These are phyloP conservation scores for Thoreauomyces humboldtii DNA, from an alignment of 192 early-diverging fungal species.

Conservation along the genomic window DNA sequence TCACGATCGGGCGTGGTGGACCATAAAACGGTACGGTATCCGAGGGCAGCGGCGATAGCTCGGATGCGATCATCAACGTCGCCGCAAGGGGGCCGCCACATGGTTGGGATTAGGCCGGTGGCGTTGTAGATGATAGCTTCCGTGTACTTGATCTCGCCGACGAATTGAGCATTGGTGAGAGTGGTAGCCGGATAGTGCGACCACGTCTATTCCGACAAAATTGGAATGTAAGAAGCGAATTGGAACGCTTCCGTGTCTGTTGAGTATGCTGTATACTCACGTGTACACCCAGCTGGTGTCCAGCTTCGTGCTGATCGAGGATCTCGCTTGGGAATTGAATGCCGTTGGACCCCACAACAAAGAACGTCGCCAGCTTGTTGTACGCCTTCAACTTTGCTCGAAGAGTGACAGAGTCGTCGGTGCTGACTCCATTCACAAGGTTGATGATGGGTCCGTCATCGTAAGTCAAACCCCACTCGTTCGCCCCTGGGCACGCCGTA, in stretches of 20 bases:
- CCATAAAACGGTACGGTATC: slow-evolving; percentile 39
- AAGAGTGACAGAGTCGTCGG: slow-evolving; percentile 1
- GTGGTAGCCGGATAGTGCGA: slow-evolving; percentile 58
- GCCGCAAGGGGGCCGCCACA: slow-evolving; percentile 68
- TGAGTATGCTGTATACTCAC: not conserved
- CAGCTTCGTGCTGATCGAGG: slow-evolving; percentile 19
- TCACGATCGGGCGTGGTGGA: slow-evolving; percentile 42
- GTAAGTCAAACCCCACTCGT: slow-evolving; percentile 33
- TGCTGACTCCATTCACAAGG: slow-evolving; percentile 19
- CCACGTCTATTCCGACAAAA: slow-evolving; percentile 44
- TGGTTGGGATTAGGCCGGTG: slow-evolving; percentile 42
- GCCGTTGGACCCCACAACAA: slow-evolving; percentile 25
- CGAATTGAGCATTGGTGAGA: slow-evolving; percentile 62
- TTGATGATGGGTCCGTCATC: slow-evolving; percentile 26
- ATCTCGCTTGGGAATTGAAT: slow-evolving; percentile 17
- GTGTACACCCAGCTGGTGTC: slow-evolving; percentile 40
- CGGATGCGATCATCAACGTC: slow-evolving; percentile 69
- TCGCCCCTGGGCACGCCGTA: not conserved
- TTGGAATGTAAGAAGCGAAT: not conserved
- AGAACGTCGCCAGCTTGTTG: slow-evolving; percentile 32
- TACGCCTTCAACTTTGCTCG: not conserved
- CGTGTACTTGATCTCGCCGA: slow-evolving; percentile 59
- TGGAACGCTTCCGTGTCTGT: not conserved
- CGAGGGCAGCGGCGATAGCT: slow-evolving; percentile 51
- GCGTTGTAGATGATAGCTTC: slow-evolving; percentile 37